phyloP scores from a whole-genome alignment of 1,139 yeast species.

The Hemisphaericaspora xylofermentans region DNA sequence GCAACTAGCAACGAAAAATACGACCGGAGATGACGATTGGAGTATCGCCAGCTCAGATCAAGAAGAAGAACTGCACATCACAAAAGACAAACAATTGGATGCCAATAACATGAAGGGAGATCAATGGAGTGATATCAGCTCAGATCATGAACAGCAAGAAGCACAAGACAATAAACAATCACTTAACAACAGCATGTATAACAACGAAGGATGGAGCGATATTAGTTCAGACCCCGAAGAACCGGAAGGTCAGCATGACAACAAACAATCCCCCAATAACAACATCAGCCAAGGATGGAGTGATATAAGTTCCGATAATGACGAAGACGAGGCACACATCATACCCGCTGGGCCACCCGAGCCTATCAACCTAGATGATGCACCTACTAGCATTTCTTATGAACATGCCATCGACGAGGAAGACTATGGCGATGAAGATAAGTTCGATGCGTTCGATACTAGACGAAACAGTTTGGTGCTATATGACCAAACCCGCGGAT shows the following conservation, averaged over 20 bases:
- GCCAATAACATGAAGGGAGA: slow-evolving; percentile 2
- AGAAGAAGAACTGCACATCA: too few species aligned
- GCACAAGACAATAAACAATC: background rate
- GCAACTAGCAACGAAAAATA: too few species aligned
- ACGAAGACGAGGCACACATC: slow-evolving; percentile 1
- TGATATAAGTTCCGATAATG: slow-evolving; percentile 7
- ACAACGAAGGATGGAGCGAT: slow-evolving; percentile 10
- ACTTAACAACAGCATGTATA: too few species aligned
- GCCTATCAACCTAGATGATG: slow-evolving; percentile 1
- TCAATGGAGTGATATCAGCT: slow-evolving; percentile 9
- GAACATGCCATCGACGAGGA: slow-evolving; percentile 6
- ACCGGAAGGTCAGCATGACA: background rate
- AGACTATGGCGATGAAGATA: slow-evolving; percentile 5
- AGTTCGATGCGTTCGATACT: slow-evolving; percentile 9
- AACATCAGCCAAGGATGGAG: background rate
- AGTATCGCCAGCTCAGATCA: too few species aligned
- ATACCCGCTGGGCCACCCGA: background rate
- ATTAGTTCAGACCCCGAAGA: slow-evolving; percentile 8
- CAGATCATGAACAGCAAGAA: slow-evolving; percentile 5
- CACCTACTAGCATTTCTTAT: background rate
- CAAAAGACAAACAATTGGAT: too few species aligned
- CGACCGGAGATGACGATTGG: too few species aligned
- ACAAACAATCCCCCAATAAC: background rate
- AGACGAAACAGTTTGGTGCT: slow-evolving; percentile 15
- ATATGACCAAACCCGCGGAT: slow-evolving; percentile 6